Percentiles rank a stretch among this genome's conserved stretches.
These are phyloP conservation scores for Colletotrichum simmondsii DNA, from an alignment of 2,329 filamentous ascomycete genomes.

Conservation along the genomic window DNA sequence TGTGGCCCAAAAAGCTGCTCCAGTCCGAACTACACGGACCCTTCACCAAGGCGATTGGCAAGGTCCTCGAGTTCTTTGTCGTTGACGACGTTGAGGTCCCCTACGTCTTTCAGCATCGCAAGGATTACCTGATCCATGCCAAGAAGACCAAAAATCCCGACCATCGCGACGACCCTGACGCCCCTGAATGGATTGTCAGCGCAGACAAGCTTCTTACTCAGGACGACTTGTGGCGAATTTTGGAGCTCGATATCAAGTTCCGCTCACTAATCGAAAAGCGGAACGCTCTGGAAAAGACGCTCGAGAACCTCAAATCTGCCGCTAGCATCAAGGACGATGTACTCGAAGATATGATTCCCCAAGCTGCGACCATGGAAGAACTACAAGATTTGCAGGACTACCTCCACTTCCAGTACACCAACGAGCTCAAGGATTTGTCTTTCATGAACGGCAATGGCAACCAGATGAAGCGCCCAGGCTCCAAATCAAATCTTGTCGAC, in stretches of 20 bases:
- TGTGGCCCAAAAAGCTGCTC: slow-evolving; percentile 88
- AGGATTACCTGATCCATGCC: slow-evolving; percentile 95
- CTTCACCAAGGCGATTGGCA: slow-evolving; percentile 88
- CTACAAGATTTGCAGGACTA: slow-evolving; percentile 97
- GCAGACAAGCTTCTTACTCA: slow-evolving; percentile 93
- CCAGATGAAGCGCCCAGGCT: slow-evolving; percentile 83
- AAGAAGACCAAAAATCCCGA: slow-evolving; percentile 73
- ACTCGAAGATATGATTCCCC: slow-evolving; percentile 83
- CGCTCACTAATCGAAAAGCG: slow-evolving; percentile 92
- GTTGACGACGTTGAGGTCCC: slow-evolving; percentile 95
- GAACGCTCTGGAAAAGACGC: slow-evolving; percentile 83
- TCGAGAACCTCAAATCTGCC: slow-evolving; percentile 74
- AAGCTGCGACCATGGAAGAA: slow-evolving; percentile 90
- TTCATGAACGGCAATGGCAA: slow-evolving; percentile 71
- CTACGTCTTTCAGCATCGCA: slow-evolving; percentile 97
- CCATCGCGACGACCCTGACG: slow-evolving; percentile 74
- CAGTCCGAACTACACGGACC: slow-evolving; percentile 78
- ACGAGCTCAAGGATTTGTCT: slow-evolving; percentile 83
- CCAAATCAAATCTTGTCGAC: slow-evolving; percentile 83
- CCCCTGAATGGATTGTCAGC: slow-evolving; percentile 76
- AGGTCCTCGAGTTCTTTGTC: slow-evolving; percentile 95
- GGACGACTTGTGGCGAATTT: slow-evolving; percentile 93
- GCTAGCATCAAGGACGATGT: slow-evolving; percentile 76
- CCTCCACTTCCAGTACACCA: slow-evolving; percentile 90
- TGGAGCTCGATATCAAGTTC: slow-evolving; percentile 96